Evolutionary conservation across 306 rosid species (phyloP).

Genomic region (Begonia loranthoides): DNA sequence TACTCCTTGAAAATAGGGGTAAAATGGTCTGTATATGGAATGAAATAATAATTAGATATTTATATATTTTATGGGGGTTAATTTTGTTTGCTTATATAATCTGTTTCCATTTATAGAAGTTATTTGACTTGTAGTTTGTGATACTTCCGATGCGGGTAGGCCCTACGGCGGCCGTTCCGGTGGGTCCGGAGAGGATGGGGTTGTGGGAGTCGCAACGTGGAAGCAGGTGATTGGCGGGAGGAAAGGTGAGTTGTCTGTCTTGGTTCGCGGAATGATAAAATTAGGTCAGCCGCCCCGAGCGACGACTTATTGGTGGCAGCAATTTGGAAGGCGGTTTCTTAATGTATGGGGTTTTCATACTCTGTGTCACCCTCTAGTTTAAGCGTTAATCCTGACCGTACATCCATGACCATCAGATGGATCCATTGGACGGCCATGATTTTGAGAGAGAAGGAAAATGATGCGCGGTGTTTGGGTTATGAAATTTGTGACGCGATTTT

Average conservation of each 20-base stretch:
- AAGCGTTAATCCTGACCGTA: not conserved
- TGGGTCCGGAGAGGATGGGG: slow-evolving; percentile 10
- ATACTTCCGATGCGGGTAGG: slow-evolving; percentile 15
- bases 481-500: too few relatives aligned
- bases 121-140: not conserved
- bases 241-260: slow-evolving; percentile 23
- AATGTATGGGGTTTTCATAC: slow-evolving; percentile 12
- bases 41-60: slow-evolving; percentile 1
- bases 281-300: slow-evolving; percentile 72
- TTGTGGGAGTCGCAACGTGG: slow-evolving; percentile 28
- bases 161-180: slow-evolving; percentile 23
- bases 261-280: slow-evolving; percentile 30
- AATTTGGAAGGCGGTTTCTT: slow-evolving; percentile 22
- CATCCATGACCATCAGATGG: not conserved
- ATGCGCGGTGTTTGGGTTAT: too few relatives aligned
- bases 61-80: not conserved
- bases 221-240: not conserved
- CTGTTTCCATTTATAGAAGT: not conserved
- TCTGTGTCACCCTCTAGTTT: slow-evolving; percentile 4
- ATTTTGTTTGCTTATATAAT: not conserved
- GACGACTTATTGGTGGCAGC: not conserved
- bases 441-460: too few relatives aligned
- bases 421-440: not conserved
- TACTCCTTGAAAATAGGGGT: slow-evolving; percentile 28
- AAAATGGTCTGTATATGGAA: slow-evolving; percentile 10